Base-by-base conservation (phyloP, 805 yeast species). In the Candida loeiensis region DNA sequence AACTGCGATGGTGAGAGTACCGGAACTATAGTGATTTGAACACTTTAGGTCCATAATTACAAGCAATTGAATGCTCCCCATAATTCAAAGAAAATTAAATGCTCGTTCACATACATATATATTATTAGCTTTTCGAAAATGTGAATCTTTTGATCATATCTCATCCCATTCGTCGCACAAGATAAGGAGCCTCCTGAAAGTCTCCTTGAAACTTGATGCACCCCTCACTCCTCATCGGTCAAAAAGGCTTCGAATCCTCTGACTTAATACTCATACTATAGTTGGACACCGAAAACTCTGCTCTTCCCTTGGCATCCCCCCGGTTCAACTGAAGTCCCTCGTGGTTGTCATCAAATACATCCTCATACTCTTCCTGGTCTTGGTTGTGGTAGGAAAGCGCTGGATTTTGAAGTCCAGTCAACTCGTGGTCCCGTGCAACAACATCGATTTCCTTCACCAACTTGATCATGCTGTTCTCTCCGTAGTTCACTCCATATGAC, bases 391-490 rank as follows among this genome's bases (percentile, higher is more conserved):
- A 69, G 4, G 66, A 59, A 26, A 62, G 53, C 0, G 74, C 74
- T 0, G 74, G 74, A 45, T 69, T 69, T 37, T 55, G 59, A 14
- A 66, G 50, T 1, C 72, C 72, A 1, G 66, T 63, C 13, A 65
- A 46, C 0, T 71, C 70, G 40, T 69, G 61, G 39, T 64, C 61
- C 26, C 64, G 53, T 2, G 71, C 64, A 14, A 64, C 71, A 2
- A 50, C 48, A 37, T 76, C 79, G 40, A 78, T 76, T 36, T 77
- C 79, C 40, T 80, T 74, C 14, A 80, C 70, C 7, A 77, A 61
- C 48, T 78, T 76, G 22, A 79, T 74, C 64, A 80, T 73, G 39
- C 78, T 70, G 34, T 68, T 70, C 46, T 85, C 91, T 16, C 95
- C 95, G 46, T 74, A 75, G 53, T 82, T 82, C 4, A 82, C 69